phyloP scores from a whole-genome alignment of 169 alveolate genomes.

The Hepatocystis sp. region DNA sequence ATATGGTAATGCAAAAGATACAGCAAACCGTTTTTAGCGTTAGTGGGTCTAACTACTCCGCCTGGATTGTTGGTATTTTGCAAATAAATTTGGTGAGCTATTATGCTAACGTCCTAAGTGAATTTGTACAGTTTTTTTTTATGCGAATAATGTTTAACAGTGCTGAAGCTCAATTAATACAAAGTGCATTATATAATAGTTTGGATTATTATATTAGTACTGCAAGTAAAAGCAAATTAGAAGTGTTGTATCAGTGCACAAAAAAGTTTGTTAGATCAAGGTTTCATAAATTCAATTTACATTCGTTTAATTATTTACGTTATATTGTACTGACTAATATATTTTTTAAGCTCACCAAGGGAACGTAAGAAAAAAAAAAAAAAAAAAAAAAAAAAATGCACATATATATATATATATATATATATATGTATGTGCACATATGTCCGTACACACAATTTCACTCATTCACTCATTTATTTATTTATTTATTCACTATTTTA shows the following conservation, averaged over 20 bases:
- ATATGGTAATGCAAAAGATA: slow-evolving; percentile 47
- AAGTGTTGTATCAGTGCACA: slow-evolving; percentile 36
- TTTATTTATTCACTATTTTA: too few species aligned
- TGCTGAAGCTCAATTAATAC: slow-evolving; percentile 8
- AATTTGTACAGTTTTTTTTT: slow-evolving; percentile 15
- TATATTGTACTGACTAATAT: slow-evolving; percentile 45
- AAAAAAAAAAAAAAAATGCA: too few species aligned
- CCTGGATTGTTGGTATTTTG: slow-evolving; percentile 41
- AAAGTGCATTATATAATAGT: slow-evolving; percentile 25
- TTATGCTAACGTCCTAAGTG: slow-evolving; percentile 32
- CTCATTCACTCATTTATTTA: too few species aligned
- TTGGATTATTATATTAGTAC: slow-evolving; percentile 32
- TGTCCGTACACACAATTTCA: neutral
- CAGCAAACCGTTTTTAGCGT: slow-evolving; percentile 20
- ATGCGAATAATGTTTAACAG: slow-evolving; percentile 20
- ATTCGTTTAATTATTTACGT: slow-evolving; percentile 49
- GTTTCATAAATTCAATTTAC: slow-evolving; percentile 29
- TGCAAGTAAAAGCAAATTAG: slow-evolving; percentile 14
- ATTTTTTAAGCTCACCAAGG: slow-evolving; percentile 23
- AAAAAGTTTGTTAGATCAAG: slow-evolving; percentile 31
- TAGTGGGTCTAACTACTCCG: slow-evolving; percentile 34
- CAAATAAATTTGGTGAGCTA: slow-evolving; percentile 46
- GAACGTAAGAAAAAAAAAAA: slow-evolving; percentile 58
- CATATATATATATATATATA: neutral
- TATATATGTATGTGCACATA: neutral